Evolutionary conservation across 257 asterid genomes (phyloP).

Genomic region (Nicotiana otophora): DNA sequence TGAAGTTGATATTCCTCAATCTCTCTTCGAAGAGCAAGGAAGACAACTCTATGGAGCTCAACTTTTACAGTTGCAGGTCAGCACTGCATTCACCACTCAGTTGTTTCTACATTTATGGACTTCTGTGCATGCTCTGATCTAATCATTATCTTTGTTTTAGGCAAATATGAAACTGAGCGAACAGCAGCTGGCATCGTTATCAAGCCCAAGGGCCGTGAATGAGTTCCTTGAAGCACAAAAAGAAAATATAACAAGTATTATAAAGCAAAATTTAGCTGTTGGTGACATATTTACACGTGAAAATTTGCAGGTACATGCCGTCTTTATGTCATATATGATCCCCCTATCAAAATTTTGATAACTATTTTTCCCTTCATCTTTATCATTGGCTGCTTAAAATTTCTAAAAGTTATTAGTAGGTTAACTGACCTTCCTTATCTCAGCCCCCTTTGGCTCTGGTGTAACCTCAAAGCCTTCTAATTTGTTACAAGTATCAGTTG

Average conservation of each 20-base stretch:
- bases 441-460: no score
- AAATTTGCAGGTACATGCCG: constrained; percentile 63
- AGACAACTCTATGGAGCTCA: constrained; percentile 94
- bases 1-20: constrained; percentile 81
- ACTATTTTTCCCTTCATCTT: not conserved
- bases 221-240: constrained; percentile 59
- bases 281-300: constrained; percentile 92
- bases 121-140: constrained; percentile 5
- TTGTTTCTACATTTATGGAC: not conserved
- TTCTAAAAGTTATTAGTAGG: not conserved
- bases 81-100: not conserved
- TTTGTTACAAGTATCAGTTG: no score
- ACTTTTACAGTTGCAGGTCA: constrained; percentile 87
- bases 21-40: constrained; percentile 95
- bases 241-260: constrained; percentile 64
- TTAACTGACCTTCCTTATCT: no score
- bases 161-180: constrained; percentile 75
- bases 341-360: not conserved
- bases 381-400: not conserved
- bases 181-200: constrained; percentile 71
- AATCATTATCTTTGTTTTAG: constrained; percentile 29
- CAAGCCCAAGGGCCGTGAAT: constrained; percentile 87
- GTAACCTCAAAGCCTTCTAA: no score
- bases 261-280: constrained; percentile 91
- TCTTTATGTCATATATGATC: not conserved